These are phyloP conservation scores for Cnidoscolus chayamansa DNA, from an alignment of 441 rosid genomes.

Conservation along the genomic window DNA sequence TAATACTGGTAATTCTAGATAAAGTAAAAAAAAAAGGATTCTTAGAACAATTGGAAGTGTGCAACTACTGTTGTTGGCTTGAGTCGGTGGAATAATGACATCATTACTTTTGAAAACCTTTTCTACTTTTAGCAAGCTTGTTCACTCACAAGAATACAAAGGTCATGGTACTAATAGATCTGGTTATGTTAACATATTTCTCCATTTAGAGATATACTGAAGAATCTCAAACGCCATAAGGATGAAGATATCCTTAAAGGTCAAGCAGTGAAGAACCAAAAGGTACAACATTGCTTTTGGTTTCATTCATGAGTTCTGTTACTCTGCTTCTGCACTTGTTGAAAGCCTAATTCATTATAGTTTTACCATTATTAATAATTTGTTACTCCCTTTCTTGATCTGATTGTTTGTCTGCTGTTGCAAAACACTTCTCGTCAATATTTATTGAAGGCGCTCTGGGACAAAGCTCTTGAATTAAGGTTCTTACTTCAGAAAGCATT, in stretches of 20 bases:
- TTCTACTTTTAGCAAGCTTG: neutral
- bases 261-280: constrained; percentile 90
- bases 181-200: constrained; percentile 4
- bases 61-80: neutral
- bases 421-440: constrained; percentile 12
- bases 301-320: neutral
- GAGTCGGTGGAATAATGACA: neutral
- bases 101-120: no score
- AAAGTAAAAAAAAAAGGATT: neutral
- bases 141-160: neutral
- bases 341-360: neutral
- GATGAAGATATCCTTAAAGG: constrained; percentile 85
- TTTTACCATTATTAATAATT: neutral
- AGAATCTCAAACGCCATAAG: constrained; percentile 70
- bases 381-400: neutral
- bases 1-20: no score
- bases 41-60: neutral
- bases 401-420: neutral
- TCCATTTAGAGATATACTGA: constrained; percentile 52
- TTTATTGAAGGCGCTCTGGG: constrained; percentile 75
- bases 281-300: constrained; percentile 37
- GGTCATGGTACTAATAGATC: neutral
- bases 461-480: constrained; percentile 78
- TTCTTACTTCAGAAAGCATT: constrained; percentile 87
- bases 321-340: neutral